phyloP scores from a whole-genome alignment of 495 filamentous ascomycete species.

The Penicillium psychrofluorescens region DNA sequence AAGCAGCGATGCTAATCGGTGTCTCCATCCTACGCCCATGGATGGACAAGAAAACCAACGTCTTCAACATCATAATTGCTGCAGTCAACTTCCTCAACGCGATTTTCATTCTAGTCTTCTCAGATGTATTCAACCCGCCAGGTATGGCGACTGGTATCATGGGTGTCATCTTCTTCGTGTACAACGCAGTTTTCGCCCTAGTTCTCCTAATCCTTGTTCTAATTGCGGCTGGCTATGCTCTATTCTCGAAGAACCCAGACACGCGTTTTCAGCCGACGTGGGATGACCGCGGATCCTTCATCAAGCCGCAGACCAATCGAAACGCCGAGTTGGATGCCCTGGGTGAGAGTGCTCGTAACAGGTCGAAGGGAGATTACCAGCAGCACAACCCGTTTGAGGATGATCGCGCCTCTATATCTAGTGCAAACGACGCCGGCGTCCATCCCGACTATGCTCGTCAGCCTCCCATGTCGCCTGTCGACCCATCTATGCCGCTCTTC shows the following conservation, averaged over 20 bases:
- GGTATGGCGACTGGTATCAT: constrained; percentile 82
- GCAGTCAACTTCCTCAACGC: constrained; percentile 85
- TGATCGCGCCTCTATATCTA: no score
- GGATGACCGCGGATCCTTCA: constrained; percentile 88
- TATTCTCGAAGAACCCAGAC: constrained; percentile 90
- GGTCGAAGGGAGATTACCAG: constrained; percentile 12
- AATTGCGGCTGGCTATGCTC: constrained; percentile 69
- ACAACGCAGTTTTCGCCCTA: constrained; percentile 84
- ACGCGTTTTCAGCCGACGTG: constrained; percentile 88
- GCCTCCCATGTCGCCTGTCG: no score
- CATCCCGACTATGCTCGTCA: no score
- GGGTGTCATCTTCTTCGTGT: constrained; percentile 86
- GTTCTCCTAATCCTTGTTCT: constrained; percentile 83
- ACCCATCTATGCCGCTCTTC: no score
- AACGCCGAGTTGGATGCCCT: constrained; percentile 90
- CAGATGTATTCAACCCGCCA: constrained; percentile 73
- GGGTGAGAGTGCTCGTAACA: constrained; percentile 82
- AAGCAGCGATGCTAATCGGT: constrained; percentile 68
- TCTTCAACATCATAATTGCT: constrained; percentile 86
- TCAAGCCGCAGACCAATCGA: constrained; percentile 60
- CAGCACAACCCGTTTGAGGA: no score
- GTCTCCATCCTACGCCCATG: constrained; percentile 78
- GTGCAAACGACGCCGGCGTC: no score
- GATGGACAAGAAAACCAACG: constrained; percentile 98
- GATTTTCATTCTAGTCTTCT: constrained; percentile 78